These are phyloP conservation scores for Agrocybe pediades DNA, from an alignment of 768 basidiomycete genomes.

Conservation along the genomic window DNA sequence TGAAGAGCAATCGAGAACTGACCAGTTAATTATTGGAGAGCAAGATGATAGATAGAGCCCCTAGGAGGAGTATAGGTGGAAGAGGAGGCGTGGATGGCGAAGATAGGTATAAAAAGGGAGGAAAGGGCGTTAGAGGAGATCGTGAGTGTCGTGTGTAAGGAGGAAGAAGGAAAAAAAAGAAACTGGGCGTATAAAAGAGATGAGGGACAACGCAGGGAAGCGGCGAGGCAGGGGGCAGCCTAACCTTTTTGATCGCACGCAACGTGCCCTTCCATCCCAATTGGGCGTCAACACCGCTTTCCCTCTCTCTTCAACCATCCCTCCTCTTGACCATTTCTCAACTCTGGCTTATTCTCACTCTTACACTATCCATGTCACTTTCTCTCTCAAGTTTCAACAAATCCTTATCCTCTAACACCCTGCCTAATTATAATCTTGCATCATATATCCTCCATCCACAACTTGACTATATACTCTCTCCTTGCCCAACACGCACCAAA, in stretches of 20 bases:
- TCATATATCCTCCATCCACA: background rate
- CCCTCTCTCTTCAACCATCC: constrained; percentile 6
- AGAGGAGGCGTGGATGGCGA: constrained; percentile 1
- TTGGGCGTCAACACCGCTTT: too few species aligned
- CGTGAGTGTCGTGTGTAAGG: constrained; percentile 24
- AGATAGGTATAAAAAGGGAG: constrained; percentile 30
- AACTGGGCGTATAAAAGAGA: constrained; percentile 10
- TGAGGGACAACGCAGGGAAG: constrained; percentile 38
- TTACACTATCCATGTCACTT: constrained; percentile 9
- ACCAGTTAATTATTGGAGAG: constrained; percentile 53
- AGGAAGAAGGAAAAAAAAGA: constrained; percentile 23
- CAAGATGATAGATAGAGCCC: constrained; percentile 21
- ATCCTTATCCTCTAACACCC: background rate
- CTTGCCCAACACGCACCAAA: too few species aligned
- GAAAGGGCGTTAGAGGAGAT: constrained; percentile 17
- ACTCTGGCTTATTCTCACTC: background rate
- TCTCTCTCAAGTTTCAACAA: too few species aligned
- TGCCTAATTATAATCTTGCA: background rate
- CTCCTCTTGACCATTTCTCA: background rate
- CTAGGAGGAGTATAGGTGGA: constrained; percentile 3
- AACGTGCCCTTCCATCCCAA: constrained; percentile 68
- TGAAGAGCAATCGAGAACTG: constrained; percentile 24
- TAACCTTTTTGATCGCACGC: constrained; percentile 71
- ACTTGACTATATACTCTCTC: too few species aligned
- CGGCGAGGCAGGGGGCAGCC: constrained; percentile 65